Conservation (phyloP, 2,329 filamentous ascomycete species). For the Colletotrichum tanaceti region DNA sequence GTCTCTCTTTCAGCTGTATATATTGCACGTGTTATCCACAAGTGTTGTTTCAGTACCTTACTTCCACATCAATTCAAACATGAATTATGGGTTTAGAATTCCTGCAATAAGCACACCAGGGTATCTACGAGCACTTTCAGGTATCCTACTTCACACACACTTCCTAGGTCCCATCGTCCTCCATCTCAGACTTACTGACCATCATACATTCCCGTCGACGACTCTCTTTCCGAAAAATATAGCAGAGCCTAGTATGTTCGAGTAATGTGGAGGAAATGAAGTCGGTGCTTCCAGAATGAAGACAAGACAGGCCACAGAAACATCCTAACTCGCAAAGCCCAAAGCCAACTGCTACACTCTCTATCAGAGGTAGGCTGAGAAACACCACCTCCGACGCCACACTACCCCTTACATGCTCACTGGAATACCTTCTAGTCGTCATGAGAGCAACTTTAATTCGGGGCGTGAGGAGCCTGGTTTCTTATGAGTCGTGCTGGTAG, state of each 20-base stretch:
- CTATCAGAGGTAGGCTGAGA: neutral
- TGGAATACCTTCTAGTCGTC: too few relatives aligned
- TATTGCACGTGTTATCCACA: too few relatives aligned
- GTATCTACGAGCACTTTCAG: neutral
- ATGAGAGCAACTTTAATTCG: neutral
- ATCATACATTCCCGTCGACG: neutral
- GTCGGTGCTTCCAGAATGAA: neutral
- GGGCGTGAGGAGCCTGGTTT: neutral
- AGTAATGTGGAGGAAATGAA: neutral
- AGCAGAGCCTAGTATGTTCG: neutral
- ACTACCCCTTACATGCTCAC: too few relatives aligned
- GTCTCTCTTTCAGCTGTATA: too few relatives aligned
- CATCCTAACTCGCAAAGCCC: neutral
- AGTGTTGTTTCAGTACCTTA: too few relatives aligned
- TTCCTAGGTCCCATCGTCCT: neutral
- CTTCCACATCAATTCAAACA: too few relatives aligned
- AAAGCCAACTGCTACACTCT: neutral
- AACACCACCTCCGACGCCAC: neutral
- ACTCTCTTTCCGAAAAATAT: rapidly evolving
- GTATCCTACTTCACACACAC: neutral
- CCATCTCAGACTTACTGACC: neutral
- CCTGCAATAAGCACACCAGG: neutral
- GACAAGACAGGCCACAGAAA: neutral
- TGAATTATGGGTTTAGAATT: too few relatives aligned
- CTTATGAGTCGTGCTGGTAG: neutral